Percentiles rank a stretch among this genome's conserved stretches.
These are phyloP conservation scores for Fusarium agapanthi DNA, from an alignment of 2,329 filamentous ascomycete genomes.

Conservation along the genomic window DNA sequence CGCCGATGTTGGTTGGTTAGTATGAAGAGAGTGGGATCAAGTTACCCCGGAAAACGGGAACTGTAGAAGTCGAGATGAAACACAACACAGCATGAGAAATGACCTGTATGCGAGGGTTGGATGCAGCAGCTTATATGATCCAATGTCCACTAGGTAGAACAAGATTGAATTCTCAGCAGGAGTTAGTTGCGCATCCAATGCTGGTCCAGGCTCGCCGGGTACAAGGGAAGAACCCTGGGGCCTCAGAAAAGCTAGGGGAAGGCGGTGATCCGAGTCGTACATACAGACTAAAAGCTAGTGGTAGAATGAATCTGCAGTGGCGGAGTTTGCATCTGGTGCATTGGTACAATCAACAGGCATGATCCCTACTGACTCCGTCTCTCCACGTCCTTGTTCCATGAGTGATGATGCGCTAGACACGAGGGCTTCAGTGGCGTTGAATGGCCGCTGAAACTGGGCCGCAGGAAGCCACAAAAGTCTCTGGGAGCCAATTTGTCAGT, in stretches of 20 bases:
- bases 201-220: conserved; percentile 23
- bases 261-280: conserved; percentile 35
- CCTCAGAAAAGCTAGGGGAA: conserved; percentile 22
- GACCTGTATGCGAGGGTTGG: neutral
- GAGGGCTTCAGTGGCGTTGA: neutral
- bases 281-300: neutral
- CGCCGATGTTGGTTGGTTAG: neutral
- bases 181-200: neutral
- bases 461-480: neutral
- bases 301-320: conserved; percentile 1
- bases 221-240: conserved; percentile 7
- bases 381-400: neutral
- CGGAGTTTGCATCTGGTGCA: neutral
- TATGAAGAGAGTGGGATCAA: neutral
- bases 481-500: neutral
- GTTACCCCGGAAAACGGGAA: neutral
- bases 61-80: neutral
- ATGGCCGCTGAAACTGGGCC: neutral
- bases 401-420: neutral
- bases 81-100: neutral
- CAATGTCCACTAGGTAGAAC: neutral
- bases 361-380: neutral
- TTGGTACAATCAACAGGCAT: neutral
- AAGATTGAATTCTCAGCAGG: neutral
- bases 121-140: conserved; percentile 3